Conservation (phyloP, 129 eudicot genomes). For the Tagetes patula region DNA sequence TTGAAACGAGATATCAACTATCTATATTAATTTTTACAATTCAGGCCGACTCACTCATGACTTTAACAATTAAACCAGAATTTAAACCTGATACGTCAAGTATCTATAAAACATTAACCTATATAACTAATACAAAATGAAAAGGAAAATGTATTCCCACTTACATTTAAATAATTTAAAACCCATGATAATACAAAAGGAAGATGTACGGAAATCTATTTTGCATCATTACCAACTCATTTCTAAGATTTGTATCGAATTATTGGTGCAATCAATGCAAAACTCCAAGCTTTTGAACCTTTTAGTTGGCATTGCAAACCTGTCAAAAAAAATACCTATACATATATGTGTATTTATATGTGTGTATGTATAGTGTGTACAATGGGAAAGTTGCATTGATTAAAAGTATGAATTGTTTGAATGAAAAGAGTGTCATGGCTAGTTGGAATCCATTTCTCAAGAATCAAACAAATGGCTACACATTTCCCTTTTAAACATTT, state of each 20-base stretch:
- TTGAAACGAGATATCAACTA: too few species aligned
- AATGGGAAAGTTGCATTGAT: constrained; percentile 30
- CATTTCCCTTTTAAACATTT: constrained; percentile 14
- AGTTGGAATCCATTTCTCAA: constrained; percentile 37
- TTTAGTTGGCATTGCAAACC: constrained; percentile 43
- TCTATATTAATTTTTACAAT: too few species aligned
- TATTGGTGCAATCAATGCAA: constrained; percentile 27
- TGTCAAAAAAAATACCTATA: constrained; percentile 22
- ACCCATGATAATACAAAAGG: constrained; percentile 37
- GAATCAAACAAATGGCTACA: constrained; percentile 32
- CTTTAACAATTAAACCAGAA: too few species aligned
- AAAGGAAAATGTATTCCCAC: constrained; percentile 27
- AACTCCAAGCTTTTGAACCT: constrained; percentile 30
- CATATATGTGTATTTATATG: not conserved
- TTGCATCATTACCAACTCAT: constrained; percentile 50
- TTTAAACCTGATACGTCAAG: too few species aligned
- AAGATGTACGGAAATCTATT: constrained; percentile 37
- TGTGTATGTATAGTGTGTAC: not conserved
- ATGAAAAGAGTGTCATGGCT: constrained; percentile 25
- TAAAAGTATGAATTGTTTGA: constrained; percentile 32
- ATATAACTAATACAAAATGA: too few species aligned
- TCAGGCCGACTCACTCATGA: too few species aligned
- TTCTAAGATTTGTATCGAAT: constrained; percentile 37
- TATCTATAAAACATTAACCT: too few species aligned
- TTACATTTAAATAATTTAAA: constrained; percentile 21